Percentiles rank a stretch among this genome's conserved stretches.
phyloP scores from a whole-genome alignment of 2,329 filamentous ascomycete genomes.

The Polytolypa hystricis region DNA sequence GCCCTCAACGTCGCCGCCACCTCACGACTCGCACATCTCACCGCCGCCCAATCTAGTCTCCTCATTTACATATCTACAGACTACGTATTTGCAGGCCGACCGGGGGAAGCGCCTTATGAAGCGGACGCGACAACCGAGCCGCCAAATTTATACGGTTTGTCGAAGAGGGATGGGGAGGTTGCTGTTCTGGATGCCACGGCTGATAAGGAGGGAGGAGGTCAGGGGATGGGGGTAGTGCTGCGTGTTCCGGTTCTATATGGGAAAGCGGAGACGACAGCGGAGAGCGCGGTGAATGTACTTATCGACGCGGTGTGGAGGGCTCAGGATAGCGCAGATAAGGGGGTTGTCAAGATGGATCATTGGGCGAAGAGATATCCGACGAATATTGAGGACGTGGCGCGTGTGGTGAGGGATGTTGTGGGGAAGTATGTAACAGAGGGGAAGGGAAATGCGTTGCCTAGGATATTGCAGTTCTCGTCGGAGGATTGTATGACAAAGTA shows the following conservation, averaged over 20 bases:
- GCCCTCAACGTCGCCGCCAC: conserved; percentile 66
- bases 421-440: conserved; percentile 50
- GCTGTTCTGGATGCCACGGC: conserved; percentile 55
- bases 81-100: conserved; percentile 65
- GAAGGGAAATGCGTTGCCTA: conserved; percentile 48
- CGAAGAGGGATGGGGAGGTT: conserved; percentile 59
- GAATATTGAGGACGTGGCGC: conserved; percentile 74
- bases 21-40: conserved; percentile 52
- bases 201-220: conserved; percentile 40
- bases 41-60: conserved; percentile 42
- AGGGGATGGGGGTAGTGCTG: conserved; percentile 59
- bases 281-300: conserved; percentile 75
- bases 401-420: conserved; percentile 66
- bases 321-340: conserved; percentile 44
- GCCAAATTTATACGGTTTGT: conserved; percentile 68
- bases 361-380: conserved; percentile 79
- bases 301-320: conserved; percentile 66
- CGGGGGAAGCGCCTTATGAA: conserved; percentile 78
- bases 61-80: conserved; percentile 59
- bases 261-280: conserved; percentile 54
- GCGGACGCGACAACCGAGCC: conserved; percentile 52
- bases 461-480: conserved; percentile 71
- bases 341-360: conserved; percentile 67
- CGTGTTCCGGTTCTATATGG: conserved; percentile 81
- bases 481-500: conserved; percentile 85